phyloP scores from a whole-genome alignment of 495 filamentous ascomycete species.

The Thermothielavioides terrestris region DNA sequence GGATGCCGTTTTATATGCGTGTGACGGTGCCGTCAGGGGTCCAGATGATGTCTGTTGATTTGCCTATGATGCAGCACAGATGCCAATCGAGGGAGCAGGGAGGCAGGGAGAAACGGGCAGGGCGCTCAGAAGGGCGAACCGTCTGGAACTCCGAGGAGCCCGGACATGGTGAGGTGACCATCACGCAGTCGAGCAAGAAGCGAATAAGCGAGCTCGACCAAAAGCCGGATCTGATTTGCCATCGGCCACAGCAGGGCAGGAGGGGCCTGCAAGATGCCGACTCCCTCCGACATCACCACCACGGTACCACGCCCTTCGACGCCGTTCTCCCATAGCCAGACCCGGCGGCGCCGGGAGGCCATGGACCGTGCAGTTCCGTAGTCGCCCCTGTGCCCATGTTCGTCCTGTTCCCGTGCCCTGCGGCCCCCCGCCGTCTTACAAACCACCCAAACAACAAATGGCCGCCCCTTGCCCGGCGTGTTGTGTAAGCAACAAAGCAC shows the following conservation, averaged over 20 bases:
- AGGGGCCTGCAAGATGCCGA: not conserved
- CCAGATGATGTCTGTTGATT: not conserved
- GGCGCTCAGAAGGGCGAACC: not conserved
- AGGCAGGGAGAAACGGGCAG: not conserved
- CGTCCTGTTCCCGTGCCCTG: not conserved
- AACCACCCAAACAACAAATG: not conserved
- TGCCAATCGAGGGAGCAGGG: not conserved
- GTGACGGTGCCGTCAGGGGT: not conserved
- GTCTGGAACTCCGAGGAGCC: not conserved
- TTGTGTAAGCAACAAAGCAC: not conserved
- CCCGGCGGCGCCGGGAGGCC: not conserved
- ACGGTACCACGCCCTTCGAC: not conserved
- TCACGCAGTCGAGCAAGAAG: no score
- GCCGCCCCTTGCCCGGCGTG: not conserved
- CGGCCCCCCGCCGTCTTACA: not conserved
- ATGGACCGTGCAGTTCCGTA: not conserved
- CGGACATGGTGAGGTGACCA: no score
- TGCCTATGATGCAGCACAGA: not conserved
- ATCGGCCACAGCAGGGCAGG: not conserved
- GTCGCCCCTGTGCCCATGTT: no score
- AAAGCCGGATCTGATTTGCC: not conserved
- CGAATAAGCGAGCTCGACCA: not conserved
- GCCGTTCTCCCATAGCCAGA: not conserved
- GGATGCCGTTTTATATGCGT: conserved; percentile 1
- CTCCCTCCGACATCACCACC: not conserved